phyloP scores from a whole-genome alignment of 208 protist species.

The Crithidia acanthocephali region DNA sequence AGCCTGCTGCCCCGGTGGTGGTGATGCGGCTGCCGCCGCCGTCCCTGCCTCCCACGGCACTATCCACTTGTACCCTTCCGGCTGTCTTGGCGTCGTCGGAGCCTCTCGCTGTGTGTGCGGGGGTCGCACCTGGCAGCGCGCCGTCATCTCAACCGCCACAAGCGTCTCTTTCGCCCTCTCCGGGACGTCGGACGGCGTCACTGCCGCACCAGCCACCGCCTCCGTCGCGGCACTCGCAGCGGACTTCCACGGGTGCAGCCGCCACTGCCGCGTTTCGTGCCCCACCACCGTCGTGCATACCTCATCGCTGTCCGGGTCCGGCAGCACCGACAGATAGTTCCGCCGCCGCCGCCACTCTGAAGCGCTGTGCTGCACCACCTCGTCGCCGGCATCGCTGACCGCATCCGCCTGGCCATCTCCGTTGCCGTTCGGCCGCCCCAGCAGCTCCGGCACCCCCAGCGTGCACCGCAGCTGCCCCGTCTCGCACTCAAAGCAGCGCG shows the following conservation, averaged over 20 bases:
- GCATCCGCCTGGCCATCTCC: not conserved
- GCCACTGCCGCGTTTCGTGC: conserved; percentile 32
- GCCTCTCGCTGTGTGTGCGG: not conserved
- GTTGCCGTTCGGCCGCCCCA: conserved; percentile 14
- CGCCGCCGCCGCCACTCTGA: conserved; percentile 28
- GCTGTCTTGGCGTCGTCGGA: not conserved
- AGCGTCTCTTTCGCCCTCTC: not conserved
- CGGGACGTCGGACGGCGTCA: not conserved
- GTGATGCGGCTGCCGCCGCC: too few species aligned
- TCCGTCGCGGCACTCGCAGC: not conserved
- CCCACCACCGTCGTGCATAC: conserved; percentile 44
- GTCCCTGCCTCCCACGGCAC: conserved; percentile 10
- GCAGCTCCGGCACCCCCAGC: conserved; percentile 39
- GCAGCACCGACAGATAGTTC: conserved; percentile 42
- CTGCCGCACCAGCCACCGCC: not conserved
- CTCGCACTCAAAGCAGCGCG: conserved; percentile 79
- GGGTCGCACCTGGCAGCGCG: not conserved
- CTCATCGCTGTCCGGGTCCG: conserved; percentile 49
- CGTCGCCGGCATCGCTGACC: not conserved
- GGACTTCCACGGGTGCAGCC: conserved; percentile 26
- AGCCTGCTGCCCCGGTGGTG: not conserved
- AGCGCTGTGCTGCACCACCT: not conserved
- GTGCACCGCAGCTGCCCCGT: conserved; percentile 48
- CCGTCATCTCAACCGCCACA: conserved; percentile 11
- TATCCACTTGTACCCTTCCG: conserved; percentile 19